Evolutionary conservation across 768 basidiomycete genomes (phyloP), one percentile per base, ranked within the genome.

Genomic region (Lyophyllum atratum): DNA sequence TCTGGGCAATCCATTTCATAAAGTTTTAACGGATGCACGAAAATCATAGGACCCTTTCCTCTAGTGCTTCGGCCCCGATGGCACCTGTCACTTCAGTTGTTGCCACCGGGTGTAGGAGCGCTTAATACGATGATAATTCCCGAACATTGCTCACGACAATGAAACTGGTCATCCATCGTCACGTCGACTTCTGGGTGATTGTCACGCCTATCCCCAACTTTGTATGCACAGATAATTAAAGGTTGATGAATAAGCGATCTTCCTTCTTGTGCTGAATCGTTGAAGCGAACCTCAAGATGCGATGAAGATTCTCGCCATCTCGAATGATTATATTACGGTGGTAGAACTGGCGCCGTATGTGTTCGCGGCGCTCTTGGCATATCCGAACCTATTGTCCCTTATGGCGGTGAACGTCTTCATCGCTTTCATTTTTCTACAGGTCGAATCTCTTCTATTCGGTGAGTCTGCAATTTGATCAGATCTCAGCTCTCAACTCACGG

Each of bases 371-470:
- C 14, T 37, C 34, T 15, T 37, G 34, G 34, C 17, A 37, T 15
- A 15, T 37, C 17, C 11, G 4, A 3, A 7, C 4, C 34, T 15
- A 4, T 15, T 6, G 3, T 15, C 17, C 34, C 34, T 9, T 3
- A 15, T 15, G 34, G 4, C 4, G 6, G 34, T 12, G 4, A 7
- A 15, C 17, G 3, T 12, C 34, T 37, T 37, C 34, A 15, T 15
- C 17, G 17, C 17, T 5, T 37, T 9, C 17, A 37, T 12, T 37
- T 3, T 29, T 33, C n/a, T 25, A n/a, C 26, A 59, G 55, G 44
- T 59, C 14, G 61, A 62, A 44, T 47, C 52, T 29, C 52, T 62
- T 10, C 26, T 55, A 37, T 63, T 56, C 24, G 61, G 58, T 63
- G 33, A 59, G 9, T 42, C 39, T 55, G 39, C 39, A 40, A 7